A percentile compares a stretch with the other conserved stretches of the same genome.
These are phyloP conservation scores for Lichtheimia hyalospora DNA, from an alignment of 371 early-diverging fungal genomes.

Conservation along the genomic window DNA sequence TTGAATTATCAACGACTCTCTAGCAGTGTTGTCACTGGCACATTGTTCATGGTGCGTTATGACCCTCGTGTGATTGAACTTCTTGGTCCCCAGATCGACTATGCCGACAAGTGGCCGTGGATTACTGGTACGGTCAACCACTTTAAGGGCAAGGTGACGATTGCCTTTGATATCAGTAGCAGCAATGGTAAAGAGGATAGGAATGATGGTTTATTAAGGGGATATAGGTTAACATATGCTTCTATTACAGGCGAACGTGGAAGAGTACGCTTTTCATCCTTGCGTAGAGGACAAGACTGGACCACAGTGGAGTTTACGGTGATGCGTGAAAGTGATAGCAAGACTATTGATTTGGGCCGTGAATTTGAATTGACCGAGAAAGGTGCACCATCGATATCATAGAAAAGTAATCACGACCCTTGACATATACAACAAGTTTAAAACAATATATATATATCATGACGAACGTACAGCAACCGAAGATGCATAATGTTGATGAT, in stretches of 20 bases:
- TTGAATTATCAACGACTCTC: slow-evolving; percentile 68
- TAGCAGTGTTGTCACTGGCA: slow-evolving; percentile 63
- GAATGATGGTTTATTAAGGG: background rate
- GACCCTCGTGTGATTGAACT: slow-evolving; percentile 53
- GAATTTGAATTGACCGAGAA: slow-evolving; percentile 33
- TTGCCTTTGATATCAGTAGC: slow-evolving; percentile 59
- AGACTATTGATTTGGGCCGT: slow-evolving; percentile 34
- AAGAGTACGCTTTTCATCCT: slow-evolving; percentile 41
- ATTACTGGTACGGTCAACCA: slow-evolving; percentile 68
- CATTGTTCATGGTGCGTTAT: slow-evolving; percentile 64
- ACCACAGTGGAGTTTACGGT: slow-evolving; percentile 39
- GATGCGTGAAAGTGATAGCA: slow-evolving; percentile 32
- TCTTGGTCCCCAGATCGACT: slow-evolving; percentile 63
- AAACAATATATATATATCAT: too few species aligned
- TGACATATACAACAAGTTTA: too few species aligned
- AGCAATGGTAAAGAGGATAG: slow-evolving; percentile 37
- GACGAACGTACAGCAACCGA: too few species aligned
- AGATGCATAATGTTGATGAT: too few species aligned
- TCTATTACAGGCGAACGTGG: slow-evolving; percentile 35
- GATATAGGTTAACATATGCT: too few species aligned
- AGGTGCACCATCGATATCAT: slow-evolving; percentile 26
- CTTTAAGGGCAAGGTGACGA: slow-evolving; percentile 65
- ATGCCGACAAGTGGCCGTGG: slow-evolving; percentile 66
- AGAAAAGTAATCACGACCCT: background rate
- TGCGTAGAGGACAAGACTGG: slow-evolving; percentile 38